These are phyloP conservation scores for Sclerospora graminicola DNA, from an alignment of 352 stramenopile species.

Conservation along the genomic window DNA sequence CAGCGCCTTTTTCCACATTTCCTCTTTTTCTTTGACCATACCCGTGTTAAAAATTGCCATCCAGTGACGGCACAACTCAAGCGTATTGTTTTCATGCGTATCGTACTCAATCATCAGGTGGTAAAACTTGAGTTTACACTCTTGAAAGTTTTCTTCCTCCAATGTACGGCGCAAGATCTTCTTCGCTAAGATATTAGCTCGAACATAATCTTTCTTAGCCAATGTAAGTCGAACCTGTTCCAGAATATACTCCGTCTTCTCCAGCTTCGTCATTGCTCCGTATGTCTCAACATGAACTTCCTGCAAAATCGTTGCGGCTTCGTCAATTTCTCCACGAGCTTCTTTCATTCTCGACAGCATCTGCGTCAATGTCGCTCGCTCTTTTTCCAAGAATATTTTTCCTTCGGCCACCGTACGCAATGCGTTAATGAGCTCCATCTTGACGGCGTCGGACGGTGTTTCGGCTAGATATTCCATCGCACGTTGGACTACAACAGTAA, in stretches of 20 bases:
- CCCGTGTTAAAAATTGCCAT: slow-evolving; percentile 77
- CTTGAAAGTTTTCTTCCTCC: slow-evolving; percentile 90
- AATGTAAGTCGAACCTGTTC: slow-evolving; percentile 96
- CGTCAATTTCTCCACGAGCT: slow-evolving; percentile 85
- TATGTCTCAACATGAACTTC: slow-evolving; percentile 98
- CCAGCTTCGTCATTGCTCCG: slow-evolving; percentile 94
- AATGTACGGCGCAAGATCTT: slow-evolving; percentile 94
- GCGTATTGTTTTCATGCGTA: slow-evolving; percentile 91
- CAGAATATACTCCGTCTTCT: slow-evolving; percentile 98
- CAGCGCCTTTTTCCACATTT: slow-evolving; percentile 62
- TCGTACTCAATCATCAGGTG: slow-evolving; percentile 94
- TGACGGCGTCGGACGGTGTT: slow-evolving; percentile 74
- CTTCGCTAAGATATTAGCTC: slow-evolving; percentile 92
- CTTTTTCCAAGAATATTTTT: slow-evolving; percentile 97
- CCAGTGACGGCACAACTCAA: slow-evolving; percentile 88
- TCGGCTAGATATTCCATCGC: slow-evolving; percentile 75
- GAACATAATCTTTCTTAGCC: slow-evolving; percentile 95
- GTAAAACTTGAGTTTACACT: slow-evolving; percentile 97
- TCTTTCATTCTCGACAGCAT: slow-evolving; percentile 91
- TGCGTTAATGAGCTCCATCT: slow-evolving; percentile 89
- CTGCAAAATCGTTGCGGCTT: slow-evolving; percentile 92
- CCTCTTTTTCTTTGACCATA: slow-evolving; percentile 52
- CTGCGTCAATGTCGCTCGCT: slow-evolving; percentile 90
- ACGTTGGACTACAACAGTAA: slow-evolving; percentile 78
- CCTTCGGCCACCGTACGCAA: slow-evolving; percentile 92